Conservation (phyloP, 2,329 filamentous ascomycete genomes). For the Trichoderma atrobrunneum region DNA sequence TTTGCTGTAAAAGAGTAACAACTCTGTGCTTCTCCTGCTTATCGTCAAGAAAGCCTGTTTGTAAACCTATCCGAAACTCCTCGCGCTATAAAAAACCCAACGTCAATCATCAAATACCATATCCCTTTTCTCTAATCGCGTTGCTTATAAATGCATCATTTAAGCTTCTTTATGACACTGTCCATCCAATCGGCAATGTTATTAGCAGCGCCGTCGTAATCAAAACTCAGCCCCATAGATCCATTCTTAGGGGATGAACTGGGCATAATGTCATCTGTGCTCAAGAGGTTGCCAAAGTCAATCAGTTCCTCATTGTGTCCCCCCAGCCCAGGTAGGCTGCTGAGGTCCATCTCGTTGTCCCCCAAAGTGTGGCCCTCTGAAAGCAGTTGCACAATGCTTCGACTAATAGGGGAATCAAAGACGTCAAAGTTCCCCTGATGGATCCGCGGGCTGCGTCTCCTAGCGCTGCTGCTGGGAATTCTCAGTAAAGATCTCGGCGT, state of each 20-base stretch:
- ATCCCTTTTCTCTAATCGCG: neutral
- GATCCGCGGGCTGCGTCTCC: conserved; percentile 45
- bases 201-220: conserved; percentile 31
- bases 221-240: conserved; percentile 32
- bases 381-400: conserved; percentile 62
- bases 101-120: conserved; percentile 11
- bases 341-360: conserved; percentile 45
- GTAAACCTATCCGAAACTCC: conserved; percentile 14
- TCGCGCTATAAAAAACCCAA: neutral
- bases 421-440: conserved; percentile 39
- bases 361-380: conserved; percentile 52
- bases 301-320: conserved; percentile 36
- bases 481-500: conserved; percentile 36
- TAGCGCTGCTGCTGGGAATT: conserved; percentile 32
- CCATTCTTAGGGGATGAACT: conserved; percentile 45
- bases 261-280: conserved; percentile 46
- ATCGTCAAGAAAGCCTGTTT: neutral
- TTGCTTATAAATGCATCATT: neutral
- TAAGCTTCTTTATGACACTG: conserved; percentile 5
- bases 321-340: conserved; percentile 39
- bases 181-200: conserved; percentile 33
- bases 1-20: neutral
- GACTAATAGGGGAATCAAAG: conserved; percentile 58
- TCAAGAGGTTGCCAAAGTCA: conserved; percentile 49
- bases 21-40: neutral